phyloP scores from a whole-genome alignment of 768 basidiomycete species.

The Leccinum boreale region DNA sequence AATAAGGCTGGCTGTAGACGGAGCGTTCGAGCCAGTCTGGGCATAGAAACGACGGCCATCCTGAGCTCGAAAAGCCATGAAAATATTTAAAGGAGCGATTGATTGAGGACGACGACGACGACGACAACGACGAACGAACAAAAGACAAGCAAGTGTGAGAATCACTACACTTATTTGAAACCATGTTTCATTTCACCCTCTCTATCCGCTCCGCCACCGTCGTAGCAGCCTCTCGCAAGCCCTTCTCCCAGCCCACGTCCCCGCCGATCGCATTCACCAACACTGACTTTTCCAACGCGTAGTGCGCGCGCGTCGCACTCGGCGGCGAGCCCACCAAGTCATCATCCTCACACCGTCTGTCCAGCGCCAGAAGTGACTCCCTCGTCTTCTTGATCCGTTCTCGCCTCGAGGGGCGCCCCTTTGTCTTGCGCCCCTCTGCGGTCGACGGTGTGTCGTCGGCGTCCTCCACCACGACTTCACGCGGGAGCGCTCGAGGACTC shows the following conservation, averaged over 20 bases:
- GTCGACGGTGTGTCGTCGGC: constrained; percentile 5
- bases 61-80: constrained; percentile 27
- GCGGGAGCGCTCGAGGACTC: constrained; percentile 65
- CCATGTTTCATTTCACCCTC: constrained; percentile 15
- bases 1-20: constrained; percentile 54
- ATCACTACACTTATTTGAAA: background rate
- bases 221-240: constrained; percentile 45
- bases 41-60: constrained; percentile 40
- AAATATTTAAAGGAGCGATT: constrained; percentile 20
- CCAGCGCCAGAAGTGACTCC: constrained; percentile 45
- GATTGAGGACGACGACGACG: background rate
- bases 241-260: constrained; percentile 18
- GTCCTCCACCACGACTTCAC: constrained; percentile 57
- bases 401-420: constrained; percentile 60
- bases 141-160: constrained; percentile 1
- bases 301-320: constrained; percentile 35
- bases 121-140: constrained; percentile 1
- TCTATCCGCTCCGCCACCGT: constrained; percentile 51
- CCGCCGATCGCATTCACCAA: constrained; percentile 38
- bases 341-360: constrained; percentile 42
- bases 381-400: constrained; percentile 57
- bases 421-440: constrained; percentile 41
- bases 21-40: constrained; percentile 38
- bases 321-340: constrained; percentile 20
- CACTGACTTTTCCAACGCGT: constrained; percentile 40